Evolutionary conservation across 345 rosid genomes (phyloP).

Genomic region (Salix exigua): DNA sequence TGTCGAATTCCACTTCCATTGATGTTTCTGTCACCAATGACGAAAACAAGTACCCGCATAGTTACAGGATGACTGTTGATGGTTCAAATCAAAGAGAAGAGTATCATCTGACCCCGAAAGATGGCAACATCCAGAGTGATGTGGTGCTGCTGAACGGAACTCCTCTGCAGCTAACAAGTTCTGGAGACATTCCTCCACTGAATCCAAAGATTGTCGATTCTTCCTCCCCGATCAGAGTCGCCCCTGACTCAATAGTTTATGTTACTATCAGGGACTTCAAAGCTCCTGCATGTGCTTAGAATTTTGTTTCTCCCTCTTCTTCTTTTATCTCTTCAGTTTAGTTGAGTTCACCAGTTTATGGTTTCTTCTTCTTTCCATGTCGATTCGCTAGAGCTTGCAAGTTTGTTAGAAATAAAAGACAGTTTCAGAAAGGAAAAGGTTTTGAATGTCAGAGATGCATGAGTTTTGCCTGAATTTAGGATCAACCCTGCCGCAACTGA

Average conservation of each 20-base stretch:
- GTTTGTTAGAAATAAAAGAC: too few species aligned
- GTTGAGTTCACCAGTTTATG: background rate
- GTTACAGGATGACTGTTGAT: background rate
- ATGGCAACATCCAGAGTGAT: constrained; percentile 55
- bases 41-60: constrained; percentile 16
- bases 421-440: too few species aligned
- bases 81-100: constrained; percentile 35
- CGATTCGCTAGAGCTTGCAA: too few species aligned
- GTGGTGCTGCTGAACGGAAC: constrained; percentile 49
- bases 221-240: constrained; percentile 29
- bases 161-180: constrained; percentile 39
- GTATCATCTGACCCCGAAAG: constrained; percentile 55
- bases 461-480: too few species aligned
- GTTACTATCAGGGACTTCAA: constrained; percentile 38
- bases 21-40: constrained; percentile 35
- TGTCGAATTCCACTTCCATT: constrained; percentile 41
- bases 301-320: background rate
- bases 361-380: background rate
- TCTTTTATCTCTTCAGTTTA: background rate
- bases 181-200: constrained; percentile 41
- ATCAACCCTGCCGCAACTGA: too few species aligned
- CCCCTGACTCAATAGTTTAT: constrained; percentile 39
- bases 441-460: too few species aligned
- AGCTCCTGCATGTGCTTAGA: constrained; percentile 55
- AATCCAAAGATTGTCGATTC: constrained; percentile 40